Percentiles rank a stretch among this genome's conserved stretches.
Conservation (phyloP, 176 grass and related monocot genomes). For the Tuctoria greenei region DNA sequence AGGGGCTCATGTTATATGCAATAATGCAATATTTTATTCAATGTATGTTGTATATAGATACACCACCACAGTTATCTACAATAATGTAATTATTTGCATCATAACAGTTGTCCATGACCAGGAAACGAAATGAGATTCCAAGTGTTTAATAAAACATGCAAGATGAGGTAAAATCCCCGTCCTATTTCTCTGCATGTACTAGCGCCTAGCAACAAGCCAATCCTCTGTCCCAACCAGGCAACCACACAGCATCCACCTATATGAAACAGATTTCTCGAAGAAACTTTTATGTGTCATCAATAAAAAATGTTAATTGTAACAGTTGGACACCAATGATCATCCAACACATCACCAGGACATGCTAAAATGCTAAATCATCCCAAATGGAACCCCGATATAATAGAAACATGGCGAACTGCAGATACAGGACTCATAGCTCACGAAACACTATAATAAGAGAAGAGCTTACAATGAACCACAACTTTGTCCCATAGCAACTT, state of each 20-base stretch:
- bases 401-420: not conserved
- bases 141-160: constrained; percentile 15
- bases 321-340: not conserved
- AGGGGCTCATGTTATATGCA: not conserved
- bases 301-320: not conserved
- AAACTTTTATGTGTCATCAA: not conserved
- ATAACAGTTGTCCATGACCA: constrained; percentile 20
- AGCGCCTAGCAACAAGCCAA: constrained; percentile 1
- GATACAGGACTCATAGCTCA: not conserved
- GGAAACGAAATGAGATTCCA: constrained; percentile 12
- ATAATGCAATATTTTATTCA: not conserved
- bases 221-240: constrained; percentile 8
- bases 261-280: not conserved
- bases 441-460: not conserved
- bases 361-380: constrained; percentile 9
- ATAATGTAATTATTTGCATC: constrained; percentile 14
- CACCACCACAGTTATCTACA: not conserved
- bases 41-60: not conserved
- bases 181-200: not conserved
- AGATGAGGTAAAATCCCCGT: not conserved
- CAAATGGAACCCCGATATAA: not conserved
- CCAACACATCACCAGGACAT: not conserved
- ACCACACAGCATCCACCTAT: not conserved
- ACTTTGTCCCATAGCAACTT: constrained; percentile 65
- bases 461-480: constrained; percentile 86